Evolutionary conservation across 1,284 basidiomycete genomes (phyloP), one percentile per base, ranked within the genome.

Genomic region (Ustilago trichophora): DNA sequence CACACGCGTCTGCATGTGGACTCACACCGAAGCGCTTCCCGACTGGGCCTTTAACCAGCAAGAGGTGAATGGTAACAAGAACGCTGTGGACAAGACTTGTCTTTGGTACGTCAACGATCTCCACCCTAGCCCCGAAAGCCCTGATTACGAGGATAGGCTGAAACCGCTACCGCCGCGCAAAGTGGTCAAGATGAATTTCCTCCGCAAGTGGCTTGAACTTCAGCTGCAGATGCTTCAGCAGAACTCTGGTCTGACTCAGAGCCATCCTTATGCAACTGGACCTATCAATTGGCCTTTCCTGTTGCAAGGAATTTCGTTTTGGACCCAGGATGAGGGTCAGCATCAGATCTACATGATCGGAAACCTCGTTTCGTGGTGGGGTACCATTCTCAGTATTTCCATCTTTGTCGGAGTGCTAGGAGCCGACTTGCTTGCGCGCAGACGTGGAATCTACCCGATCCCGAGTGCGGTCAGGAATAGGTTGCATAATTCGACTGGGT

Each of bases 201-300:
- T 98, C 85, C 89, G 87, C 82, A 98, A 99, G 83, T 98, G 93
- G 79, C 87, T 86, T 37, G 95, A 99, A 82, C 85, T 98, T 34
- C 96, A 99, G 79, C 82, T 94, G 37, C 85, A 94, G 55, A 98
- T 98, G 96, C 85, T 98, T 63, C 92, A 96, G 81, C 95, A 98
- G 84, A 99, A 99, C 78, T 92, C 93, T 11, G 94, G 93, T 15
- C 85, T 99, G 52, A 97, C 93, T 19, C 90, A 92, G 16, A 90
- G 89, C 11, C 96, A 99, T 81, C 96, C 96, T 33, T 99, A 98
- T 80, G 93, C 94, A 1, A 91, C 90, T 58, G 87, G 87, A 12
- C 94, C 96, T 1, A 90, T 97, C 83, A 94, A 96, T 80, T 99
- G 96, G 96, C 96, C 96, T 1, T 98, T 98, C 87, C 86, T 94